Conservation (phyloP, 495 filamentous ascomycete genomes). For the Penicillium bovifimosum region DNA sequence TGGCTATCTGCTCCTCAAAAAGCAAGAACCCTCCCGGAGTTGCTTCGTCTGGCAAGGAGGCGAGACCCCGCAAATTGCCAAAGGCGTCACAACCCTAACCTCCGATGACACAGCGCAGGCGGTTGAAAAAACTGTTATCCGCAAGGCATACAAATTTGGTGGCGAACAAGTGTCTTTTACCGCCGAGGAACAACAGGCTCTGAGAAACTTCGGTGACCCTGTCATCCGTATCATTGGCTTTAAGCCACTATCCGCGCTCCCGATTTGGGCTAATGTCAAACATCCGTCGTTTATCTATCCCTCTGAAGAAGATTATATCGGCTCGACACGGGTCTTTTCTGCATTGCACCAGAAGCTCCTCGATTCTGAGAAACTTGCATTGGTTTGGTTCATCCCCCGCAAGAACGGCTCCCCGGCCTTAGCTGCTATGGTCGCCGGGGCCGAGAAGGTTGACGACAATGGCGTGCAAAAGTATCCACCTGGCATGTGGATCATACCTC, state of each 20-base stretch:
- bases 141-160: slow-evolving; percentile 94
- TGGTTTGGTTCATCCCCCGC: slow-evolving; percentile 87
- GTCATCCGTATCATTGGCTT: slow-evolving; percentile 90
- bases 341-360: slow-evolving; percentile 85
- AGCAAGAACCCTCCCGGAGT: slow-evolving; percentile 69
- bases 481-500: slow-evolving; percentile 81
- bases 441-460: slow-evolving; percentile 58
- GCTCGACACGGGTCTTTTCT: slow-evolving; percentile 87
- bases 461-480: slow-evolving; percentile 68
- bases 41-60: slow-evolving; percentile 83
- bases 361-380: slow-evolving; percentile 65
- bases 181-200: slow-evolving; percentile 67
- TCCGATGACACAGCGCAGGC: slow-evolving; percentile 68
- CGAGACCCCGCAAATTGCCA: slow-evolving; percentile 74
- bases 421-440: slow-evolving; percentile 73
- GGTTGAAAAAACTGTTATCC: slow-evolving; percentile 75
- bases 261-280: slow-evolving; percentile 79
- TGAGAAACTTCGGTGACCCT: slow-evolving; percentile 75
- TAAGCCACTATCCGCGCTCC: slow-evolving; percentile 70
- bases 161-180: slow-evolving; percentile 84
- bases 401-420: slow-evolving; percentile 70
- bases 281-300: slow-evolving; percentile 92
- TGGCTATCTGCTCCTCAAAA: slow-evolving; percentile 83
- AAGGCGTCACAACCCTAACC: slow-evolving; percentile 63
- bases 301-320: slow-evolving; percentile 81